Evolutionary conservation across 352 stramenopile genomes (phyloP).

Genomic region (Phytophthora fragariaefolia): DNA sequence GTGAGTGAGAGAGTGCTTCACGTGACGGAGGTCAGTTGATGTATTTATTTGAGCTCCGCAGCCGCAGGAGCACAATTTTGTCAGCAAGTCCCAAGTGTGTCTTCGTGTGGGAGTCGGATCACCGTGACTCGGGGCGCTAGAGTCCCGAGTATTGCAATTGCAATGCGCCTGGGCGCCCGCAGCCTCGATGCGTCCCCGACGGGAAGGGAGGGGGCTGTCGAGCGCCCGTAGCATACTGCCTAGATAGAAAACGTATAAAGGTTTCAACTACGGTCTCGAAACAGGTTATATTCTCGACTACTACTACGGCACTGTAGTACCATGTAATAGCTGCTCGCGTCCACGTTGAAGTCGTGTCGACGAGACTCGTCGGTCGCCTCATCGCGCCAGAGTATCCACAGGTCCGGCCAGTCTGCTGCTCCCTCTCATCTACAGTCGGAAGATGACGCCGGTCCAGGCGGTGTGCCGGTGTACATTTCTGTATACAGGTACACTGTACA

Average conservation of each 20-base stretch:
- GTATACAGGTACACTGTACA: too few relatives aligned
- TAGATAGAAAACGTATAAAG: constrained; percentile 18
- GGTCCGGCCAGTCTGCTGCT: too few relatives aligned
- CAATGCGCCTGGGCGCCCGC: constrained; percentile 11
- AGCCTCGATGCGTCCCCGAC: constrained; percentile 13
- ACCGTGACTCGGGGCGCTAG: constrained; percentile 26
- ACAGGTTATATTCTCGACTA: too few relatives aligned
- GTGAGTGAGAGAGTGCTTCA: not conserved
- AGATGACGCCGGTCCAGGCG: not conserved
- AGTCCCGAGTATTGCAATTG: constrained; percentile 23
- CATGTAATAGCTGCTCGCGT: constrained; percentile 21
- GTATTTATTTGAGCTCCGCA: constrained; percentile 39
- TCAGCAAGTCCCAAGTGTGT: constrained; percentile 31
- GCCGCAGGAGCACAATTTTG: constrained; percentile 39
- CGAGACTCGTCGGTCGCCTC: not conserved
- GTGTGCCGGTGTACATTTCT: too few relatives aligned
- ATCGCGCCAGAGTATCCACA: not conserved
- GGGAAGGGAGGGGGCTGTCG: constrained; percentile 14
- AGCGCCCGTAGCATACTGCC: constrained; percentile 18
- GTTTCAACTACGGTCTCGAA: not conserved
- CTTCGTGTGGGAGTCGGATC: constrained; percentile 38
- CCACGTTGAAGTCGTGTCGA: constrained; percentile 8
- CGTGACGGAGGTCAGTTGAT: constrained; percentile 7
- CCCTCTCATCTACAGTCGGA: too few relatives aligned
- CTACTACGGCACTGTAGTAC: too few relatives aligned